These are phyloP conservation scores for Chlamydomonas incerta DNA, from an alignment of 139 green algal species.

Conservation along the genomic window DNA sequence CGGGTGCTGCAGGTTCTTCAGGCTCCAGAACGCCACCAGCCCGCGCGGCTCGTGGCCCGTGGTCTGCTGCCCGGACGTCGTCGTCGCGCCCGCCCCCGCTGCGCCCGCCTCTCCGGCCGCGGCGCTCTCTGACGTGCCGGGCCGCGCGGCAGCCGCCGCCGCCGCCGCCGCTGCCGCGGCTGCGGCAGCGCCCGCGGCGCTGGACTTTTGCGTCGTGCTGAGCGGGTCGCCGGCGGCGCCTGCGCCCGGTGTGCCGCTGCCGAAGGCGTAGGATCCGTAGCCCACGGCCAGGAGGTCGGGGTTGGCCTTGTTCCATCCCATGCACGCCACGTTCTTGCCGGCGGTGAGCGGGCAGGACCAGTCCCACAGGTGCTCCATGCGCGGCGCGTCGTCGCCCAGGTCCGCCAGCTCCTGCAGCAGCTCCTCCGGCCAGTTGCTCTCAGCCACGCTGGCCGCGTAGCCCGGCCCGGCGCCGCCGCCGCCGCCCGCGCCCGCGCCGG, in stretches of 20 bases:
- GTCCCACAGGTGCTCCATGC: conserved; percentile 74
- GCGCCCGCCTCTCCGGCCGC: neutral
- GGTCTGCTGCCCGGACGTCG: too few species aligned
- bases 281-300: conserved; percentile 83
- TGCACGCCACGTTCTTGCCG: conserved; percentile 62
- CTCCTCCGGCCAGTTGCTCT: conserved; percentile 61
- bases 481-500: neutral
- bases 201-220: neutral
- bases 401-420: conserved; percentile 44
- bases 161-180: neutral
- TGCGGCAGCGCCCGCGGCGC: neutral
- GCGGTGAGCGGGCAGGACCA: conserved; percentile 70
- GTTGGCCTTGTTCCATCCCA: conserved; percentile 76
- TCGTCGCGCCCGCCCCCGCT: neutral
- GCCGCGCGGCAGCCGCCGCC: too few species aligned
- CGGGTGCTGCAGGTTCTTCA: conserved; percentile 85
- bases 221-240: neutral
- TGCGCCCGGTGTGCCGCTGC: neutral
- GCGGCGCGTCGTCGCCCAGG: conserved; percentile 50
- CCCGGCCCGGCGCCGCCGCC: neutral
- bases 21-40: conserved; percentile 83
- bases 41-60: conserved; percentile 38
- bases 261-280: conserved; percentile 77
- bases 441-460: conserved; percentile 51
- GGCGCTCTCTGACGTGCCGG: too few species aligned